phyloP scores from a whole-genome alignment of 2,329 filamentous ascomycete species.

The Phyllosticta capitalensis region DNA sequence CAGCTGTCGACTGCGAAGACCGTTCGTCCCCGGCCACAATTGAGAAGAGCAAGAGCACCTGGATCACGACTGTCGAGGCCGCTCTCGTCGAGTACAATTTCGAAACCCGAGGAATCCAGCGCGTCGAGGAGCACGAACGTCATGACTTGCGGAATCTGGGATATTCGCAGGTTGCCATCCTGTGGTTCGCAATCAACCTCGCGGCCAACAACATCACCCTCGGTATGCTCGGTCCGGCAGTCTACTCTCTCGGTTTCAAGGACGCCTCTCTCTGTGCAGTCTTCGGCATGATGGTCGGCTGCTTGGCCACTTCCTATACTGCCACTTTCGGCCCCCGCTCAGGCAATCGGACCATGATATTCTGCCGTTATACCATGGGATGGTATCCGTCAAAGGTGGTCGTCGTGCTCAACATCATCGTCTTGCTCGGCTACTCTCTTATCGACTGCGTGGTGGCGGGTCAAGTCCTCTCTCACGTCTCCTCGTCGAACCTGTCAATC shows the following conservation, averaged over 20 bases:
- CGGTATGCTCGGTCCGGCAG: slow-evolving; percentile 52
- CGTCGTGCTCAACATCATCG: slow-evolving; percentile 52
- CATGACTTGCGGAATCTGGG: slow-evolving; percentile 43
- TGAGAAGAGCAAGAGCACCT: background rate
- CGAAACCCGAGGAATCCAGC: slow-evolving; percentile 51
- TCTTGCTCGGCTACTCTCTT: slow-evolving; percentile 52
- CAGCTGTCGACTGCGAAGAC: background rate
- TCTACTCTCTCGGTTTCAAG: slow-evolving; percentile 49
- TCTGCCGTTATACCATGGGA: slow-evolving; percentile 53
- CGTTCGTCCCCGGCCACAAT: background rate
- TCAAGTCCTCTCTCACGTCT: slow-evolving; percentile 59
- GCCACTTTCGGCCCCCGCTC: slow-evolving; percentile 53
- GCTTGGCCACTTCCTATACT: slow-evolving; percentile 48
- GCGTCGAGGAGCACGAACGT: slow-evolving; percentile 46
- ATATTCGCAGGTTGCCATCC: slow-evolving; percentile 46
- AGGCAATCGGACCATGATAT: slow-evolving; percentile 54
- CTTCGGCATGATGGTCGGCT: slow-evolving; percentile 48
- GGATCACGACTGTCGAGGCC: slow-evolving; percentile 26
- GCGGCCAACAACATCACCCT: slow-evolving; percentile 55
- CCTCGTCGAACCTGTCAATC: slow-evolving; percentile 48
- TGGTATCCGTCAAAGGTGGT: slow-evolving; percentile 58
- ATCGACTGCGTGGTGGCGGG: slow-evolving; percentile 59
- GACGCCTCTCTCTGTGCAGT: slow-evolving; percentile 49
- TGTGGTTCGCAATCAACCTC: slow-evolving; percentile 56
- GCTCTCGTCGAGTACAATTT: slow-evolving; percentile 43